Percentiles rank a stretch among this genome's conserved stretches.
Evolutionary conservation across 2,329 filamentous ascomycete genomes (phyloP).

Genomic region (Xylariaceae sp.): DNA sequence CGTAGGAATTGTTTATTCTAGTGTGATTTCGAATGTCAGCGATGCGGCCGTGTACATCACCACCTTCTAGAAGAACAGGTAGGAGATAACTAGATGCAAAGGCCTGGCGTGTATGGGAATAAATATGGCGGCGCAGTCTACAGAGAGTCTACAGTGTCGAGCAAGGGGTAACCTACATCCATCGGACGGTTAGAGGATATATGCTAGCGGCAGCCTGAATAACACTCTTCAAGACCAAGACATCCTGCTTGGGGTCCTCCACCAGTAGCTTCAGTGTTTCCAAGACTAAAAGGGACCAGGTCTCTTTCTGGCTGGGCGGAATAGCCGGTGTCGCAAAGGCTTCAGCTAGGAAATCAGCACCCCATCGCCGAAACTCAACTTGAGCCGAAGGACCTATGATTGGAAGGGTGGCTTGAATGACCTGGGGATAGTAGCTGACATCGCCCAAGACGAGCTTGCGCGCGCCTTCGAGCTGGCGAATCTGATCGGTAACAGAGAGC

Average conservation of each 20-base stretch:
- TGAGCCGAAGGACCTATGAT: conserved; percentile 77
- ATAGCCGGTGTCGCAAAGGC: conserved; percentile 92
- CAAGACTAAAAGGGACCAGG: conserved; percentile 74
- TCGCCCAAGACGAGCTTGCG: conserved; percentile 88
- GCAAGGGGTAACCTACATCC: conserved; percentile 73
- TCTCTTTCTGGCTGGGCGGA: conserved; percentile 76
- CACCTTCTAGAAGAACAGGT: conserved; percentile 2
- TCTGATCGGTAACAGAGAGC: conserved; percentile 70
- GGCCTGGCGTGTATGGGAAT: conserved; percentile 24
- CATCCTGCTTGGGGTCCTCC: conserved; percentile 74
- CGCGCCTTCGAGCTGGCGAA: conserved; percentile 86
- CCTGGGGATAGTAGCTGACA: conserved; percentile 84
- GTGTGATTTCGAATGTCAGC: conserved; percentile 37
- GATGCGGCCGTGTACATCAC: conserved; percentile 11
- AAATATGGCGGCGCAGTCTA: conserved; percentile 30
- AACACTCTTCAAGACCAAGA: conserved; percentile 78
- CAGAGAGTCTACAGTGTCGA: conserved; percentile 34
- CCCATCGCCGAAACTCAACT: conserved; percentile 90
- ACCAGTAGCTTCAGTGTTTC: conserved; percentile 73
- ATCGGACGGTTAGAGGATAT: conserved; percentile 87
- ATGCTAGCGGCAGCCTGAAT: conserved; percentile 90
- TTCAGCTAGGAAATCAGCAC: conserved; percentile 92
- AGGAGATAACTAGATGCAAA: conserved; percentile 15
- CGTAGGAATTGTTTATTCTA: conserved; percentile 86
- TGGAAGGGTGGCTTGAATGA: conserved; percentile 90